Base-by-base conservation (phyloP, 1,284 basidiomycete species). In the Xerocomus amazonicus region DNA sequence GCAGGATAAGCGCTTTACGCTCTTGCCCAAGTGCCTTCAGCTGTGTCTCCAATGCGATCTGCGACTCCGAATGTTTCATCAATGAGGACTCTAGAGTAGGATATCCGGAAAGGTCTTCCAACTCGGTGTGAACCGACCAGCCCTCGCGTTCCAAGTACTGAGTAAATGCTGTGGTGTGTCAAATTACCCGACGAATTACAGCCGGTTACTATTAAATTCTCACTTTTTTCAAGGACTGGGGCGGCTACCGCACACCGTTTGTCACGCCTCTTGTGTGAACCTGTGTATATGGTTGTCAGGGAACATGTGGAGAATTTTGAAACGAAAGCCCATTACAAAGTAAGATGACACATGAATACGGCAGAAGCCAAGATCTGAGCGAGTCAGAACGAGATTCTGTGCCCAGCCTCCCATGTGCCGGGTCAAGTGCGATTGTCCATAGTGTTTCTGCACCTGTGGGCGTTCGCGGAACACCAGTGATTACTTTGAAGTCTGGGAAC, bases 241-340 rank as follows among this genome's bases (percentile, higher is more conserved):
- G 93, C 90, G 6, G 90, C 83, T 45, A 97, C 87, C 40, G 81
- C 80, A 69, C 94, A 97, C 48, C 91, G 81, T 65, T 92, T 94
- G 70, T 97, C 94, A 45, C 93, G 77, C 58, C 80, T 81, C 71
- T 92, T 93, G 70, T 97, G 94, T 2, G 92, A 95, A 68, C 92
- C 92, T 95, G 43, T 50, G 9, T 40, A 56, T 28, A 48, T n/a
- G 38, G 38, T 47, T 13, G 14, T 51, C 23, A 48, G 45, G 16
- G 46, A 33, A 43, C n/a, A 31, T 38, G 16, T 23, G 40, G 14
- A 9, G 2, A n/a, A 2, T 6, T 27, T 31, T 26, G 36, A 33
- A 35, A 53, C 10, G 35, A n/a, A 28, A 38, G 37, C 16, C 4
- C 17, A 2, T 73, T 64, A 92, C 93, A 97, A 19, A 97, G 73